Conservation (phyloP, 768 basidiomycete genomes). For the Sporobolomyces pararoseus region DNA sequence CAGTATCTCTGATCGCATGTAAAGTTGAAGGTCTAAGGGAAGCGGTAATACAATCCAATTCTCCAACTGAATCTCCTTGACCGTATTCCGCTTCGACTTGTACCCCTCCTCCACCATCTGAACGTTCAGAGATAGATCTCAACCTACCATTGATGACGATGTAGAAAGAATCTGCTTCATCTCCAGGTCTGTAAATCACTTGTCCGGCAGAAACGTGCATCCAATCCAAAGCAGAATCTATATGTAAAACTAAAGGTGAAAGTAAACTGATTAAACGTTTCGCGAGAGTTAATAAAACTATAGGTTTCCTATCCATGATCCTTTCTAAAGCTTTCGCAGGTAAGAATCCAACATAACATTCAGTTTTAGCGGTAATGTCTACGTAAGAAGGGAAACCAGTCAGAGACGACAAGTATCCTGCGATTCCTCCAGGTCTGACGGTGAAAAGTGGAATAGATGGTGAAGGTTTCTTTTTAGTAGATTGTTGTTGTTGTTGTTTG, state of each 20-base stretch:
- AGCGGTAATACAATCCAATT: constrained; percentile 93
- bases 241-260: constrained; percentile 95
- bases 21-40: constrained; percentile 80
- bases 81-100: constrained; percentile 88
- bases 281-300: constrained; percentile 88
- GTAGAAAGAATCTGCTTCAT: constrained; percentile 90
- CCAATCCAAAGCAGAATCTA: constrained; percentile 96
- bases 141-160: constrained; percentile 97
- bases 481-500: neutral
- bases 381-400: constrained; percentile 92
- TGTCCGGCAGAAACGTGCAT: constrained; percentile 95
- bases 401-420: constrained; percentile 89
- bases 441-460: constrained; percentile 65
- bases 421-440: constrained; percentile 94
- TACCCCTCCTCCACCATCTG: constrained; percentile 69
- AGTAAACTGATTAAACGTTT: constrained; percentile 93
- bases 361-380: constrained; percentile 93
- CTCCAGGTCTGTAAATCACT: constrained; percentile 86
- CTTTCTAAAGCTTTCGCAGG: constrained; percentile 82
- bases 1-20: constrained; percentile 96
- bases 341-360: constrained; percentile 95
- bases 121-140: constrained; percentile 77
- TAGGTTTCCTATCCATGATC: constrained; percentile 86
- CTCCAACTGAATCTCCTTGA: constrained; percentile 94
- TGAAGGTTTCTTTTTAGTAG: constrained; percentile 27